phyloP scores from a whole-genome alignment of 2,329 filamentous ascomycete genomes.

The Trichoderma simmonsii region DNA sequence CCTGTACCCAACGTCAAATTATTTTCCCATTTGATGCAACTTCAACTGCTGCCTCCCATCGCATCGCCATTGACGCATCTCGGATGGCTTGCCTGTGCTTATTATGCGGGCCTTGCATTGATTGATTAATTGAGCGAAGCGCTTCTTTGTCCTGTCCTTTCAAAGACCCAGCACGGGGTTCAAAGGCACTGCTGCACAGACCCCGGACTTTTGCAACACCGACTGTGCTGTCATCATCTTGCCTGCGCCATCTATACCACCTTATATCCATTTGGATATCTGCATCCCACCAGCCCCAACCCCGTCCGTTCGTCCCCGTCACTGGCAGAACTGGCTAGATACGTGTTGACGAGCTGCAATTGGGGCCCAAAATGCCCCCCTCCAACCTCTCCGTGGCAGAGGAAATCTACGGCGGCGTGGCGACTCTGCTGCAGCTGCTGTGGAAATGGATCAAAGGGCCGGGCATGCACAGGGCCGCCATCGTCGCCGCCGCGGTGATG shows the following conservation, averaged over 20 bases:
- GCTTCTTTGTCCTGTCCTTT: neutral
- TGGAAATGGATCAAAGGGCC: slow-evolving; percentile 43
- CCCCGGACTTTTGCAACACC: neutral
- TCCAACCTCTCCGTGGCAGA: slow-evolving; percentile 25
- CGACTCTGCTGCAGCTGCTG: slow-evolving; percentile 31
- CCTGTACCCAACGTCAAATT: neutral
- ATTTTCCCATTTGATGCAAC: neutral
- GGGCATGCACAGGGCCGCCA: slow-evolving; percentile 37
- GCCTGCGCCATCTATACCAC: neutral
- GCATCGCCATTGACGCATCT: neutral
- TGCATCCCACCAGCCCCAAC: neutral
- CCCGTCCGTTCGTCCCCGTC: neutral
- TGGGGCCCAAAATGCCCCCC: slow-evolving; percentile 31
- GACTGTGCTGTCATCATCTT: neutral
- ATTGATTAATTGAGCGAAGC: neutral
- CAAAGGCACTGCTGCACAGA: neutral
- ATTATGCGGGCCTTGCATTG: neutral
- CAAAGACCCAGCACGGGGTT: neutral
- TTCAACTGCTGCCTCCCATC: neutral
- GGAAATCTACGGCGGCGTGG: slow-evolving; percentile 24
- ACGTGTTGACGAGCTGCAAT: slow-evolving; percentile 23
- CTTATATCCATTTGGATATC: neutral
- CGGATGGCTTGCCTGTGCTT: neutral
- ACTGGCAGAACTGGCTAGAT: neutral
- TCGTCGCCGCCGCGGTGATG: slow-evolving; percentile 28